These are phyloP conservation scores for Trametes punicea DNA, from an alignment of 768 basidiomycete genomes.

Conservation along the genomic window DNA sequence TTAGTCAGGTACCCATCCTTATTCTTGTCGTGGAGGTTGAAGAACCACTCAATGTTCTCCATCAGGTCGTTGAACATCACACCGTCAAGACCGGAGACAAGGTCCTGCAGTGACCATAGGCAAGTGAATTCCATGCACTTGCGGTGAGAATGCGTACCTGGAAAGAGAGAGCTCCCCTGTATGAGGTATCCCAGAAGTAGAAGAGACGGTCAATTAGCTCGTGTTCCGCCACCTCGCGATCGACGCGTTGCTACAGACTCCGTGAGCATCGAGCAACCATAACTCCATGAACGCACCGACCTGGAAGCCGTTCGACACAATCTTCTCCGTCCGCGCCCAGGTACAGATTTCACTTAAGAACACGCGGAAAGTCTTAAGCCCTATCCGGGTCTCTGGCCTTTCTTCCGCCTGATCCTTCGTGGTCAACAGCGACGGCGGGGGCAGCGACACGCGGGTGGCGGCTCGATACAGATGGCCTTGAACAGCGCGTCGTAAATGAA, in stretches of 20 bases:
- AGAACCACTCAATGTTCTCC: slow-evolving; percentile 99
- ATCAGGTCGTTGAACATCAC: slow-evolving; percentile 97
- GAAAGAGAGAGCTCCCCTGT: slow-evolving; percentile 81
- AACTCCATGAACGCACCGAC: too few species aligned
- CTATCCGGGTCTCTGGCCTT: slow-evolving; percentile 87
- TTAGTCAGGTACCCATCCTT: slow-evolving; percentile 94
- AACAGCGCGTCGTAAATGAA: slow-evolving; percentile 92
- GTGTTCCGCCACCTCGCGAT: slow-evolving; percentile 90
- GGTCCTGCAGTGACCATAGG: slow-evolving; percentile 51
- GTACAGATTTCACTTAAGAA: slow-evolving; percentile 92
- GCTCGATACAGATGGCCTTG: slow-evolving; percentile 74
- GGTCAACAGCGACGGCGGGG: slow-evolving; percentile 49
- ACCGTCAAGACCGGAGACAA: slow-evolving; percentile 83
- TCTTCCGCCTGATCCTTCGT: slow-evolving; percentile 61
- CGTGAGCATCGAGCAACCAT: not conserved
- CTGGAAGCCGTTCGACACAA: slow-evolving; percentile 91
- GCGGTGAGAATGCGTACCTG: slow-evolving; percentile 51
- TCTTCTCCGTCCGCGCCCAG: slow-evolving; percentile 93
- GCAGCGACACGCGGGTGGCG: slow-evolving; percentile 52
- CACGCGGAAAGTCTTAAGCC: slow-evolving; percentile 76
- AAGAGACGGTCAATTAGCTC: slow-evolving; percentile 93
- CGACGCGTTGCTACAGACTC: slow-evolving; percentile 67
- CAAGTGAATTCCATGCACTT: not conserved
- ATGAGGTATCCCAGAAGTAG: slow-evolving; percentile 88
- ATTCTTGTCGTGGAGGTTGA: slow-evolving; percentile 92